A percentile compares a stretch with the other conserved stretches of the same genome.
Conservation (phyloP, 257 asterid species). For the Haberlea rhodopensis region DNA sequence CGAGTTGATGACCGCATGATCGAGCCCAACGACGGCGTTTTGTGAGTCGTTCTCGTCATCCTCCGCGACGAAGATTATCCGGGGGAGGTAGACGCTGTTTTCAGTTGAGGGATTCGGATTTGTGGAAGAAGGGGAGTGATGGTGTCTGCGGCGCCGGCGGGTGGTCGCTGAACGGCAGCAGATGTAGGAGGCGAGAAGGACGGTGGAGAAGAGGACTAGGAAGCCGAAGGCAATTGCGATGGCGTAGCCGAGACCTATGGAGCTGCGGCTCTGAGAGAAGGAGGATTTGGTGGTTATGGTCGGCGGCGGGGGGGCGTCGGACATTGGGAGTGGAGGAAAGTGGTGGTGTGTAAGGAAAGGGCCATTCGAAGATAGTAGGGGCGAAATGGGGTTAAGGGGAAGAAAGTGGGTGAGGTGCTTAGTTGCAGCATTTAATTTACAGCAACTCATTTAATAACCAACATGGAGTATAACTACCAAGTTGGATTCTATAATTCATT, state of each 20-base stretch:
- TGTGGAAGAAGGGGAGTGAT: background rate
- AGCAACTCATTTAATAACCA: constrained; percentile 50
- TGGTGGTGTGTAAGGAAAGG: constrained; percentile 19
- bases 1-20: constrained; percentile 71
- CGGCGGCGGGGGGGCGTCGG: constrained; percentile 30
- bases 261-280: no score
- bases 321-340: constrained; percentile 36
- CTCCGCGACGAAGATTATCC: no score
- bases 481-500: no score
- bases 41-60: constrained; percentile 38
- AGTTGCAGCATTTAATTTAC: constrained; percentile 62
- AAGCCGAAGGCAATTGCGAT: constrained; percentile 75
- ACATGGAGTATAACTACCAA: no score
- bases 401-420: no score
- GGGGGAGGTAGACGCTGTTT: no score
- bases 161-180: constrained; percentile 67
- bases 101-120: no score
- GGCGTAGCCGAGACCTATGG: constrained; percentile 72
- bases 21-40: constrained; percentile 64
- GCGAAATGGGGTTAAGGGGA: constrained; percentile 11
- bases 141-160: constrained; percentile 50
- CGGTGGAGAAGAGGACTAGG: constrained; percentile 75
- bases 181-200: no score
- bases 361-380: constrained; percentile 47
- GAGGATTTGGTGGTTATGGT: constrained; percentile 14